Percentiles rank a stretch among this genome's conserved stretches.
phyloP scores from a whole-genome alignment of 805 yeast genomes.

The Candida schatavii region DNA sequence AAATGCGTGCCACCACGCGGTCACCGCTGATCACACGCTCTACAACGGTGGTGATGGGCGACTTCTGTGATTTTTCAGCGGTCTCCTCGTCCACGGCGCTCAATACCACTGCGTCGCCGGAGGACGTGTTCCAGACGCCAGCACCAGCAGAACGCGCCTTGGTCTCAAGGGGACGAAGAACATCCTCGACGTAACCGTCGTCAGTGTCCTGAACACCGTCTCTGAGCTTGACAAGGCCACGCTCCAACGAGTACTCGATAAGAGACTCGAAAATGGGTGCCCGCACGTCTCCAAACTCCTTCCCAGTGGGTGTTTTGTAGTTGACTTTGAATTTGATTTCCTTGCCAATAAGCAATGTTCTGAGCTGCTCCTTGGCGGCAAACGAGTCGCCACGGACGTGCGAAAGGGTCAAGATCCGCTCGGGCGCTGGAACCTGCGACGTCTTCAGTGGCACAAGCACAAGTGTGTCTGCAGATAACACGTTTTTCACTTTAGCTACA shows the following conservation, averaged over 20 bases:
- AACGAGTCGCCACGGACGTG: slow-evolving; percentile 61
- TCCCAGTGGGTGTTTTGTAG: slow-evolving; percentile 49
- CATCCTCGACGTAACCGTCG: slow-evolving; percentile 31
- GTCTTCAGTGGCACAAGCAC: slow-evolving; percentile 52
- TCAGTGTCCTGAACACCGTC: slow-evolving; percentile 45
- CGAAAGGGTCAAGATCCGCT: slow-evolving; percentile 62
- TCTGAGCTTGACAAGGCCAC: slow-evolving; percentile 63
- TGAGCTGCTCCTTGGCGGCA: slow-evolving; percentile 59
- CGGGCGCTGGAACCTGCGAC: slow-evolving; percentile 46
- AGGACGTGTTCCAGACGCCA: slow-evolving; percentile 51
- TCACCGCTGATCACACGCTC: slow-evolving; percentile 81
- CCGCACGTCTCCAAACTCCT: slow-evolving; percentile 71
- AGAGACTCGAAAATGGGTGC: slow-evolving; percentile 63
- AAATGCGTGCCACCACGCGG: slow-evolving; percentile 59
- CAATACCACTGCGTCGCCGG: slow-evolving; percentile 17
- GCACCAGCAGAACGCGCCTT: slow-evolving; percentile 47
- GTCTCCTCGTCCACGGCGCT: slow-evolving; percentile 27
- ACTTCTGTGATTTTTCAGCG: slow-evolving; percentile 30
- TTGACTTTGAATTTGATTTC: slow-evolving; percentile 56
- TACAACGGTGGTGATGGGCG: slow-evolving; percentile 57
- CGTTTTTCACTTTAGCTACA: slow-evolving; percentile 65
- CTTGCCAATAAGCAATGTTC: slow-evolving; percentile 64
- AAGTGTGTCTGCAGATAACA: slow-evolving; percentile 68
- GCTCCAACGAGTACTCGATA: slow-evolving; percentile 50
- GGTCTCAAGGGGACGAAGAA: slow-evolving; percentile 29